Percentiles rank a stretch among this genome's conserved stretches.
Evolutionary conservation across 768 basidiomycete genomes (phyloP).

Genomic region (Lactarius quietus): DNA sequence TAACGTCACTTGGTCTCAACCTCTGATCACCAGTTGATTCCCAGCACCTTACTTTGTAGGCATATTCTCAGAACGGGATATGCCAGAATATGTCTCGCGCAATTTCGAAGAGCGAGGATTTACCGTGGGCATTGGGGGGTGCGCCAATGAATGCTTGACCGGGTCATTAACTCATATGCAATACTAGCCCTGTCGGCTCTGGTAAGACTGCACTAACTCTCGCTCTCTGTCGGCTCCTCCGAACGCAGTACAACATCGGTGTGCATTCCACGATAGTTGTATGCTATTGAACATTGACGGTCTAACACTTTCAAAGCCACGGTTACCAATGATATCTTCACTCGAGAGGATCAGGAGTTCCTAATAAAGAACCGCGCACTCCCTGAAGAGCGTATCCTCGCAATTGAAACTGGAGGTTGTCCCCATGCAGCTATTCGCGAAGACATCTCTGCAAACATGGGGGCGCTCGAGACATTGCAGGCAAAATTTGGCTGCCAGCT

Average conservation of each 20-base stretch:
- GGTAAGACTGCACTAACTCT: slow-evolving; percentile 96
- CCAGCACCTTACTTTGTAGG: slow-evolving; percentile 42
- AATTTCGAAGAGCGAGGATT: slow-evolving; percentile 94
- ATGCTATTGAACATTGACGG: slow-evolving; percentile 17
- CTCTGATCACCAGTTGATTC: slow-evolving; percentile 1
- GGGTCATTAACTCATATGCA: neutral
- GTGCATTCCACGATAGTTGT: slow-evolving; percentile 27
- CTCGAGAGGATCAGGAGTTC: slow-evolving; percentile 96
- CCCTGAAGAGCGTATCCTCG: slow-evolving; percentile 78
- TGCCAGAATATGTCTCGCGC: slow-evolving; percentile 80
- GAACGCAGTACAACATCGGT: slow-evolving; percentile 91
- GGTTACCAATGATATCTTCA: slow-evolving; percentile 99
- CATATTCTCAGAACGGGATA: slow-evolving; percentile 86
- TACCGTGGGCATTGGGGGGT: slow-evolving; percentile 98
- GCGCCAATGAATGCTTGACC: slow-evolving; percentile 30
- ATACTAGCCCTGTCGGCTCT: slow-evolving; percentile 88
- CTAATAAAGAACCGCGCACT: slow-evolving; percentile 90
- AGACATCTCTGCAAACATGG: slow-evolving; percentile 96
- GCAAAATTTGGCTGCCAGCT: slow-evolving; percentile 87
- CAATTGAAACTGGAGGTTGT: slow-evolving; percentile 97
- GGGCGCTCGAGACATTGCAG: slow-evolving; percentile 91
- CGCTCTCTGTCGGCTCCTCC: slow-evolving; percentile 77
- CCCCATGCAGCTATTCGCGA: slow-evolving; percentile 98
- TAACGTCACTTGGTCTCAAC: slow-evolving; percentile 31
- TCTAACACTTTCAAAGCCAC: slow-evolving; percentile 52